A percentile compares a stretch with the other conserved stretches of the same genome.
Evolutionary conservation across 805 yeast genomes (phyloP).

Genomic region (Pichia paraexigua): DNA sequence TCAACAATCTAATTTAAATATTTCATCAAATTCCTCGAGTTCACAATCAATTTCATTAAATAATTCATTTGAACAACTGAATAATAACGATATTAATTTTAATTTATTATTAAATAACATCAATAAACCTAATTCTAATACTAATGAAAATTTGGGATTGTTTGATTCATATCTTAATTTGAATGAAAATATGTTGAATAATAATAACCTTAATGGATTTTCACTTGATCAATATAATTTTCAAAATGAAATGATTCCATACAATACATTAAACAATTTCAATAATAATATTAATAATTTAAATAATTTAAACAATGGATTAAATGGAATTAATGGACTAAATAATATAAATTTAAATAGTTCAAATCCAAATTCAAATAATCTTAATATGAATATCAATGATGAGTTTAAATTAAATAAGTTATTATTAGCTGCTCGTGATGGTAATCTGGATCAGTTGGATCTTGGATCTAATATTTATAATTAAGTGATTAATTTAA

Average conservation of each 20-base stretch:
- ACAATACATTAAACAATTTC: constrained; percentile 14
- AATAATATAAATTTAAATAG: not conserved
- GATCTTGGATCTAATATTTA: constrained; percentile 37
- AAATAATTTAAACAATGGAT: constrained; percentile 7
- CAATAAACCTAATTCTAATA: constrained; percentile 6
- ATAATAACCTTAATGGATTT: constrained; percentile 7
- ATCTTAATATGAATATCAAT: constrained; percentile 11
- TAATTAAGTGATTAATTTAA: not conserved
- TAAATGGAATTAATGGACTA: not conserved
- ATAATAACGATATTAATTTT: constrained; percentile 7
- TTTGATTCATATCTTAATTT: constrained; percentile 17
- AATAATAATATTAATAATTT: not conserved
- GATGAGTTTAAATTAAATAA: constrained; percentile 38
- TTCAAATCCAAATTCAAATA: not conserved
- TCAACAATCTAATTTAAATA: constrained; percentile 15
- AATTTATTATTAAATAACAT: constrained; percentile 12
- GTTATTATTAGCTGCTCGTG: constrained; percentile 46
- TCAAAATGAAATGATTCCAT: constrained; percentile 23
- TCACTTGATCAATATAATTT: constrained; percentile 16
- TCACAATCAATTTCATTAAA: not conserved
- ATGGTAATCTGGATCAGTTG: constrained; percentile 45
- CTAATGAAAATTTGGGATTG: constrained; percentile 16
- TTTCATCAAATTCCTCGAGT: constrained; percentile 7
- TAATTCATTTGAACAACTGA: not conserved
- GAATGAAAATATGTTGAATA: constrained; percentile 16